Percentiles rank a stretch among this genome's conserved stretches.
Evolutionary conservation across 768 basidiomycete species (phyloP).

Genomic region (Lentinula lateritia): DNA sequence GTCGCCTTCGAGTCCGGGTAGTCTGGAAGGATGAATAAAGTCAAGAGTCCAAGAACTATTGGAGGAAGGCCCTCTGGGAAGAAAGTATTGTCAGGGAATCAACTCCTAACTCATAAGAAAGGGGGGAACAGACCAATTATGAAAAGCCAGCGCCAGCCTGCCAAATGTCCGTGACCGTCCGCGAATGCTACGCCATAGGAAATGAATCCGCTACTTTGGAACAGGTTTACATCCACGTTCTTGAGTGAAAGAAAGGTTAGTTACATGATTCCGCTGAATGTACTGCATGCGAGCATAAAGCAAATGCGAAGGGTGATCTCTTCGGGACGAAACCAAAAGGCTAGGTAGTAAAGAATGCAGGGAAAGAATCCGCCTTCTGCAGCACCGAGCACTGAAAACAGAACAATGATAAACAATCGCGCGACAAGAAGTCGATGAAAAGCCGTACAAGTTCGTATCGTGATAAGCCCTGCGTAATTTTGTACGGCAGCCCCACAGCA

Average conservation of each 20-base stretch:
- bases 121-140: not conserved
- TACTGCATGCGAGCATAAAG: conserved; percentile 1
- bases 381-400: not conserved
- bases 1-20: not conserved
- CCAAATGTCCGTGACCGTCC: not conserved
- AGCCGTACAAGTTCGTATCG: not conserved
- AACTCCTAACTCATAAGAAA: not conserved
- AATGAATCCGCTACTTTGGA: not conserved
- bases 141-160: conserved; percentile 5
- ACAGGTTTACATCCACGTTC: not conserved
- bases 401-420: not conserved
- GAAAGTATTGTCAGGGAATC: not conserved
- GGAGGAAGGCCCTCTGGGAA: not conserved
- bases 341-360: conserved; percentile 1
- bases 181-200: conserved; percentile 3
- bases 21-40: conserved; percentile 1
- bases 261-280: conserved; percentile 5
- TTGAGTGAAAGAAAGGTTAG: not conserved
- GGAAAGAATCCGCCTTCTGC: conserved; percentile 2
- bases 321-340: conserved; percentile 3
- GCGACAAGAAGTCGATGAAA: too few species aligned
- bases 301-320: conserved; percentile 4
- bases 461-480: conserved; percentile 1
- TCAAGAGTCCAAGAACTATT: not conserved
- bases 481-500: conserved; percentile 5